Base-by-base conservation (phyloP, 805 yeast species). In the Clavispora carvajalis region DNA sequence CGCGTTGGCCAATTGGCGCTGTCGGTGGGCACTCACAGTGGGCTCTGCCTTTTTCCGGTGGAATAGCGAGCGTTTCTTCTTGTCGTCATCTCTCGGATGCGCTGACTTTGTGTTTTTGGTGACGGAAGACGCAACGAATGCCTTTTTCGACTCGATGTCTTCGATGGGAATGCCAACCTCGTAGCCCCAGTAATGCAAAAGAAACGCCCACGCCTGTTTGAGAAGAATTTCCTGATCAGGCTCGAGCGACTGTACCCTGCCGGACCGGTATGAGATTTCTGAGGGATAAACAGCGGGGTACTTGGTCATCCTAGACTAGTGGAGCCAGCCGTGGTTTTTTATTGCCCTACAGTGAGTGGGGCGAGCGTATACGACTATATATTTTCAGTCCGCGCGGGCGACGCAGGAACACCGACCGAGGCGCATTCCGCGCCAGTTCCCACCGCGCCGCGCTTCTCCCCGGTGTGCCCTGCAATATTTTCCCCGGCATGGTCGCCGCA, bases 141-240 rank as follows among this genome's bases (percentile, higher is more conserved):
- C 57, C 35, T 58, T 62, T 25, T 52, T 51, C 41, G 48, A 59
- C 19, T 46, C 43, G 23, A 67, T 37, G 37, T 67, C 72, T 8
- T 53, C 58, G 12, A 37, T 38, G 6, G 57, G 46, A 26, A 69
- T 51, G 30, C 51, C 51, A 15, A 75, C 45, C 0, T 49, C 57
- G 52, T 73, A 67, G 4, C 86, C 88, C 71, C 81, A 44, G 22
- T 41, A 41, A 26, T 33, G 40, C 25, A 51, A 34, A n/a, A 51
- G 39, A 7, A 45, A 40, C 3, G 52, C 53, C 54, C 54, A 51
- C 19, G 46, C 42, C 28, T 51, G 54, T 29, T 51, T 51, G 34
- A 51, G 43, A 18, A 38, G 37, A 18, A 49, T 36, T 22, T 51
- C 54, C 33, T 48, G 54, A 12, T 45, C 51, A 12, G 53, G 48